These are phyloP conservation scores for Isatis tinctoria DNA, from an alignment of 345 rosid genomes.

Conservation along the genomic window DNA sequence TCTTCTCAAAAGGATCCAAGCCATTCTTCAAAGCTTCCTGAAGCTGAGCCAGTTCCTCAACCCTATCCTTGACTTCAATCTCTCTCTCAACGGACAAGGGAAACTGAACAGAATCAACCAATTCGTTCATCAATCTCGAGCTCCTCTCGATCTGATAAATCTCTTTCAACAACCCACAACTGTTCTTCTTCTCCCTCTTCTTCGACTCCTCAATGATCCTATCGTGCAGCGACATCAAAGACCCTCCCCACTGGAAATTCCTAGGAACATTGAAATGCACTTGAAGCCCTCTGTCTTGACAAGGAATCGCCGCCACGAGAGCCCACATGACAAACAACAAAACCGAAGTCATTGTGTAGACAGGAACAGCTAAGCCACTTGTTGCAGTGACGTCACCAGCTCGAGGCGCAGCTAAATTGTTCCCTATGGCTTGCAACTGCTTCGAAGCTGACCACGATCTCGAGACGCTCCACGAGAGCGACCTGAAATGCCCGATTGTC, in stretches of 20 bases:
- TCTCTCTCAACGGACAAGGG: conserved; percentile 64
- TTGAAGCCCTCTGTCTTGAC: conserved; percentile 89
- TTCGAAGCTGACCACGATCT: conserved; percentile 93
- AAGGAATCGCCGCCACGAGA: conserved; percentile 89
- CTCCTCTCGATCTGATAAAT: conserved; percentile 68
- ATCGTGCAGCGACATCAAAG: conserved; percentile 63
- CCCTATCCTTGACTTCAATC: conserved; percentile 51
- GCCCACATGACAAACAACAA: conserved; percentile 88
- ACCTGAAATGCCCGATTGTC: conserved; percentile 63
- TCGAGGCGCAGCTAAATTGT: conserved; percentile 50
- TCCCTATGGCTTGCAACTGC: conserved; percentile 81
- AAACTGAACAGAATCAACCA: conserved; percentile 65
- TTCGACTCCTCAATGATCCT: conserved; percentile 74
- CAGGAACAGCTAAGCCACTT: conserved; percentile 59
- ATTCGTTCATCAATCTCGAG: conserved; percentile 50
- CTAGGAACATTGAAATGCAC: conserved; percentile 71
- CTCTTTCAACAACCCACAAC: conserved; percentile 78
- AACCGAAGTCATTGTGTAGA: conserved; percentile 61
- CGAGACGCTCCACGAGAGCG: conserved; percentile 91
- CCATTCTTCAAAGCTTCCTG: conserved; percentile 55
- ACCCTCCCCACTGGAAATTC: conserved; percentile 57
- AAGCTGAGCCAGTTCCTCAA: conserved; percentile 48
- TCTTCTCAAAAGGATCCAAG: conserved; percentile 73
- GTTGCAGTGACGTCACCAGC: conserved; percentile 52
- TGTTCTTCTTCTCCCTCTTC: conserved; percentile 68